phyloP scores from a whole-genome alignment of 2,329 filamentous ascomycete species.

The Penicillium sp. region DNA sequence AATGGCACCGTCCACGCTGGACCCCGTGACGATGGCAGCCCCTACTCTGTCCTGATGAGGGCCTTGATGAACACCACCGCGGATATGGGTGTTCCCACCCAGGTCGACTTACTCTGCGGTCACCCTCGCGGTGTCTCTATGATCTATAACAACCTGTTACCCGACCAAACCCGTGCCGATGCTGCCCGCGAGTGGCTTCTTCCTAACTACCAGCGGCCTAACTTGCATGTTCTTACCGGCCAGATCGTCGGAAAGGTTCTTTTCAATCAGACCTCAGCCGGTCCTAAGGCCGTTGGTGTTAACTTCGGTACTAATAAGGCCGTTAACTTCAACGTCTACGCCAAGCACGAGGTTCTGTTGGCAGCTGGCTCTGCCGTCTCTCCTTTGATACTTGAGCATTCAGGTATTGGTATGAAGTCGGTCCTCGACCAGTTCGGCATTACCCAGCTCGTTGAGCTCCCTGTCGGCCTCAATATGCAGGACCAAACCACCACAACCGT shows the following conservation, averaged over 20 bases:
- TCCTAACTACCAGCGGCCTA: constrained; percentile 23
- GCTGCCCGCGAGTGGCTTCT: constrained; percentile 30
- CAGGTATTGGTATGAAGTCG: constrained; percentile 27
- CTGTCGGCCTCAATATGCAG: constrained; percentile 32
- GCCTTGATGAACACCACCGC: constrained; percentile 24
- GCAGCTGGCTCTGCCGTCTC: constrained; percentile 30
- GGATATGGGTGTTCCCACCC: constrained; percentile 12
- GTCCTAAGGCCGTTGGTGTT: constrained; percentile 21
- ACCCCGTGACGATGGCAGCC: constrained; percentile 20
- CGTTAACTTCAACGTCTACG: constrained; percentile 21
- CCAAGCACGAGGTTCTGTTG: constrained; percentile 29
- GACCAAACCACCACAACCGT: constrained; percentile 31
- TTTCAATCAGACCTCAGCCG: constrained; percentile 9
- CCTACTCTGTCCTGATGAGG: constrained; percentile 23
- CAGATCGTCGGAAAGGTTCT: constrained; percentile 27
- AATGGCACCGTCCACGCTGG: constrained; percentile 26
- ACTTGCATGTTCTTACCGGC: constrained; percentile 26
- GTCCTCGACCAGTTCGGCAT: constrained; percentile 18
- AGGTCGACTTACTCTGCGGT: constrained; percentile 26
- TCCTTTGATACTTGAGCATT: constrained; percentile 28
- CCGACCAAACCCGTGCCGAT: constrained; percentile 27
- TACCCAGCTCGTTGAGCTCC: constrained; percentile 24
- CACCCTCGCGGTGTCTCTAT: constrained; percentile 32
- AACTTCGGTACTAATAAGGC: constrained; percentile 26
- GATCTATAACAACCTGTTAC: constrained; percentile 27